phyloP scores from a whole-genome alignment of 345 rosid genomes.

The Eucalyptus melliodora region DNA sequence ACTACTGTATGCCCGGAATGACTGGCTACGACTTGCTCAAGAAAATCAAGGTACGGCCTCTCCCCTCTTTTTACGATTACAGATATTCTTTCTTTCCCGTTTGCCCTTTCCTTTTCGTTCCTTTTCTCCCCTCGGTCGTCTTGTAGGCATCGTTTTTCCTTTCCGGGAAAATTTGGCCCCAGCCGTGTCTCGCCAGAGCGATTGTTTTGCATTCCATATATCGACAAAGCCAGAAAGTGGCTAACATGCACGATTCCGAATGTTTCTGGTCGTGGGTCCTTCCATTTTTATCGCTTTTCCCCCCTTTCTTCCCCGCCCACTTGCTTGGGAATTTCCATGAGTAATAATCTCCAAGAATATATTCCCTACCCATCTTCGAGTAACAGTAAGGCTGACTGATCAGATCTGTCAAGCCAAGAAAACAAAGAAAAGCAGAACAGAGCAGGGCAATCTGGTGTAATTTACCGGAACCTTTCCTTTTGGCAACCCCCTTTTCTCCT shows the following conservation, averaged over 20 bases:
- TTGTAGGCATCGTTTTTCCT: background rate
- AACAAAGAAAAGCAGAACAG: background rate
- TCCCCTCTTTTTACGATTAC: background rate
- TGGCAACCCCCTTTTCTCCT: background rate
- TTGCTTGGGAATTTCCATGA: constrained; percentile 6
- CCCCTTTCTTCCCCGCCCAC: background rate
- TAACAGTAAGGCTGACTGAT: background rate
- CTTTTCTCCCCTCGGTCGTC: background rate
- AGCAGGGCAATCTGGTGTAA: background rate
- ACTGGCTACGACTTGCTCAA: constrained; percentile 77
- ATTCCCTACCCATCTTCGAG: constrained; percentile 1
- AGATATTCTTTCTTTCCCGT: background rate
- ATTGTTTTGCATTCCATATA: background rate
- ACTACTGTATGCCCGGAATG: constrained; percentile 86
- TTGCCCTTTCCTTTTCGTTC: background rate
- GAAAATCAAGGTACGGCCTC: constrained; percentile 46
- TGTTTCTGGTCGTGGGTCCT: background rate
- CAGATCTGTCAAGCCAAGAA: background rate
- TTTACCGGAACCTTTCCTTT: background rate
- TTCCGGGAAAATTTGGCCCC: background rate
- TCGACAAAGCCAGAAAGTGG: background rate
- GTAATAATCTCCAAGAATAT: constrained; percentile 12
- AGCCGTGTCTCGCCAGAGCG: background rate
- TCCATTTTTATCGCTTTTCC: background rate
- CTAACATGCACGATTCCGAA: background rate